phyloP scores from a whole-genome alignment of 495 filamentous ascomycete genomes.

The Lasiosphaeria hispida region DNA sequence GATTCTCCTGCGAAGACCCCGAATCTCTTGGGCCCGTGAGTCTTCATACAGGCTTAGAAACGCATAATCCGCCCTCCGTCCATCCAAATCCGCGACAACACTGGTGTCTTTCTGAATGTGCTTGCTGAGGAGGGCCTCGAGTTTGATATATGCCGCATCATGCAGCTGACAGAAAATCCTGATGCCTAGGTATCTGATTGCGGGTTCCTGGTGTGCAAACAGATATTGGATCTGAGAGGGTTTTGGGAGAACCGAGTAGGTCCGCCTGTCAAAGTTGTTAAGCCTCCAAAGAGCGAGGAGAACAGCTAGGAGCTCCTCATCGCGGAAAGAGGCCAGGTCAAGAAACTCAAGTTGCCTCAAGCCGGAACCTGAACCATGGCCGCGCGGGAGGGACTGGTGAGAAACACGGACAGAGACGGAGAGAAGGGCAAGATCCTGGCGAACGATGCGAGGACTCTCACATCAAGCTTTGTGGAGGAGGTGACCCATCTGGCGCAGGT shows the following conservation, averaged over 20 bases:
- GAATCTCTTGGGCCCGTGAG: slow-evolving; percentile 42
- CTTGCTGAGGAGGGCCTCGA: slow-evolving; percentile 64
- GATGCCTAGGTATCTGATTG: slow-evolving; percentile 76
- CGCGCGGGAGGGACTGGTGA: slow-evolving; percentile 31
- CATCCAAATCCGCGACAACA: slow-evolving; percentile 72
- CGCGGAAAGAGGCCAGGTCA: slow-evolving; percentile 21
- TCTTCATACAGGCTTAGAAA: slow-evolving; percentile 84
- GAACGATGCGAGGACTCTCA: slow-evolving; percentile 65
- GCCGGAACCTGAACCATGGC: not conserved
- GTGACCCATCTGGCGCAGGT: slow-evolving; percentile 73
- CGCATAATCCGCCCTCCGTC: slow-evolving; percentile 72
- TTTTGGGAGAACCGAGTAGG: slow-evolving; percentile 59
- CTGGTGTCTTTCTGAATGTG: slow-evolving; percentile 58
- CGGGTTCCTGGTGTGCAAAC: slow-evolving; percentile 57
- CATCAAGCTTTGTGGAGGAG: slow-evolving; percentile 38
- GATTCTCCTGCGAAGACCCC: slow-evolving; percentile 41
- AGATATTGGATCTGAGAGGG: slow-evolving; percentile 66
- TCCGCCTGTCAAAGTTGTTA: slow-evolving; percentile 66
- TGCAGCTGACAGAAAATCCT: slow-evolving; percentile 75
- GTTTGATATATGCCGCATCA: slow-evolving; percentile 73
- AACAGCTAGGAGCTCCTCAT: slow-evolving; percentile 35
- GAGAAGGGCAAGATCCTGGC: slow-evolving; percentile 76
- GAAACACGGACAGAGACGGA: slow-evolving; percentile 62
- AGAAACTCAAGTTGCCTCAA: slow-evolving; percentile 13
- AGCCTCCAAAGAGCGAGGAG: slow-evolving; percentile 75